A percentile compares a stretch with the other conserved stretches of the same genome.
Evolutionary conservation across 2,329 filamentous ascomycete genomes (phyloP).

Genomic region (Acarospora socialis): DNA sequence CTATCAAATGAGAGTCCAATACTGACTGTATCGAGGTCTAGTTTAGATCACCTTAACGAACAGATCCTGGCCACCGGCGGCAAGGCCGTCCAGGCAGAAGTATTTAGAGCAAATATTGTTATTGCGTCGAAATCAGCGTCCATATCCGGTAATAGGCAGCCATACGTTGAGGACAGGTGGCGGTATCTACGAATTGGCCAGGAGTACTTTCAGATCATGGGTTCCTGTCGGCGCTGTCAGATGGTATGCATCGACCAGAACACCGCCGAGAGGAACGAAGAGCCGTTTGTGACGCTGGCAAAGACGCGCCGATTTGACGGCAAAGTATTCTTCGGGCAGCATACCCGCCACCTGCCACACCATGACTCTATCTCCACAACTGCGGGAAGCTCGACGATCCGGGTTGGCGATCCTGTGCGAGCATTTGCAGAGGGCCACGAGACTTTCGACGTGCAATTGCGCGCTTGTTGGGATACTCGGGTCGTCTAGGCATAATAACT

Average conservation of each 20-base stretch:
- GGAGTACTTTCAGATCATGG: conserved; percentile 46
- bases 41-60: conserved; percentile 62
- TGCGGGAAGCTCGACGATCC: conserved; percentile 20
- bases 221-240: conserved; percentile 76
- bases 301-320: conserved; percentile 75
- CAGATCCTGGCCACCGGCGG: conserved; percentile 50
- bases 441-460: too few species aligned
- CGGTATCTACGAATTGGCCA: conserved; percentile 42
- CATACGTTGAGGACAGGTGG: conserved; percentile 78
- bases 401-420: conserved; percentile 27
- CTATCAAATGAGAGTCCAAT: conserved; percentile 93
- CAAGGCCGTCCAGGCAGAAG: conserved; percentile 52
- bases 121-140: conserved; percentile 40
- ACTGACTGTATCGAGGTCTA: conserved; percentile 65
- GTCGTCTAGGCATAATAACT: too few species aligned
- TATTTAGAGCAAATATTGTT: conserved; percentile 83
- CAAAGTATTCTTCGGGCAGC: conserved; percentile 79
- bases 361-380: conserved; percentile 30
- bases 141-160: conserved; percentile 25
- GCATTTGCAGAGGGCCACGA: conserved; percentile 17
- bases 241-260: conserved; percentile 92
- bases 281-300: conserved; percentile 76
- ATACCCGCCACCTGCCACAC: too few species aligned
- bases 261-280: conserved; percentile 61
- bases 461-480: too few species aligned